Evolutionary conservation across 1,139 yeast genomes (phyloP), one percentile per base, ranked within the genome.

Genomic region (Yamadazyma conglobata): DNA sequence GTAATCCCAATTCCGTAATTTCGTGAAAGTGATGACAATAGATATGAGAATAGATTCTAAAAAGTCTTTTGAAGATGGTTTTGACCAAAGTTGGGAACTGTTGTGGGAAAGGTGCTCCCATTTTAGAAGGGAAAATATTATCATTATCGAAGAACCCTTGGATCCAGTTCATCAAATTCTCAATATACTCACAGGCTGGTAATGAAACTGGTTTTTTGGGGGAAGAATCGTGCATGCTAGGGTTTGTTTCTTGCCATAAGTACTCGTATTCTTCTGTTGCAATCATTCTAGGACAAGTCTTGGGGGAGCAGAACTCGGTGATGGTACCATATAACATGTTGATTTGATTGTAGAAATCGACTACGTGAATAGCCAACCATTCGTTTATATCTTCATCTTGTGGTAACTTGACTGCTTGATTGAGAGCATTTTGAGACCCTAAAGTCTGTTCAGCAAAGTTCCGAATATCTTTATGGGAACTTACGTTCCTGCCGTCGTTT

Each of bases 21-120:
- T 89, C 96, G 54, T 88, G 95, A 59, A 91, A 91, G 56, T 91
- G 99, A 52, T 91, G 97, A 52, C 98, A 91, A 58, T 91, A 91
- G 26, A 91, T 86, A 60, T 91, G 99, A 3, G 98, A 97, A 54
- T 93, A 93, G n/a, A 91, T 88, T 54, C 99, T 73, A 56, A 89
- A 91, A 37, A 91, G 64, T 43, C 98, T 74, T 58, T 89, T 88
- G 64, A 89, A 77, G 28, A 91, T 86, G 13, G 94, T 89, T 51
- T 79, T 82, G 31, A 86, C 86, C 40, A 87, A 72, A 8, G 74
- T 73, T 14, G 79, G 82, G 31, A 73, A 70, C 51, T 82, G 86
- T 42, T 76, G 83, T 11, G 81, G 76, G 56, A 87, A 87, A 4
- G 94, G 91, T 9, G 86, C 93, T 5, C 95, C 95, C 47, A 81